Conservation (phyloP, 1,139 yeast species). For the Diutina rugosa region DNA sequence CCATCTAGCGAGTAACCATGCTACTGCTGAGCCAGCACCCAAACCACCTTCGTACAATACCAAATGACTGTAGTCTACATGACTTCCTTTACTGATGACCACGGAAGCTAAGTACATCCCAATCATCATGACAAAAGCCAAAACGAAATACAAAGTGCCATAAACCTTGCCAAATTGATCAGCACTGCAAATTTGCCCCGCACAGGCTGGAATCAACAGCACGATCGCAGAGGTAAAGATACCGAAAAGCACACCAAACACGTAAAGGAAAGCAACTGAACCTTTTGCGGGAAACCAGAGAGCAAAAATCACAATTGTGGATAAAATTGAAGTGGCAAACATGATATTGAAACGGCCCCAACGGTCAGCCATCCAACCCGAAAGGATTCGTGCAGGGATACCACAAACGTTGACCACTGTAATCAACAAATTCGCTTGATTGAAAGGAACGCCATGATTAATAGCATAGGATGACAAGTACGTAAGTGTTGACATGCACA, state of each 20-base stretch:
- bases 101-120: conserved; percentile 19
- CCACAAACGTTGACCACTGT: conserved; percentile 35
- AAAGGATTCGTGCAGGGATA: conserved; percentile 30
- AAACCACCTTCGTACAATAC: conserved; percentile 14
- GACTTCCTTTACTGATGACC: conserved; percentile 12
- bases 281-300: conserved; percentile 32
- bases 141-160: conserved; percentile 55
- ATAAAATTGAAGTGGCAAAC: conserved; percentile 23
- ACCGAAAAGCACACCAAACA: conserved; percentile 17
- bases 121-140: conserved; percentile 41
- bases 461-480: conserved; percentile 5
- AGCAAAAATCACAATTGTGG: conserved; percentile 26
- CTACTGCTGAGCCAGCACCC: neutral
- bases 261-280: conserved; percentile 9
- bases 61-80: conserved; percentile 11
- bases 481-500: conserved; percentile 25
- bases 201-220: conserved; percentile 17
- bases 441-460: conserved; percentile 3
- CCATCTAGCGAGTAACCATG: neutral
- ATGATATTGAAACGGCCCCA: conserved; percentile 42
- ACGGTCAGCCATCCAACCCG: conserved; percentile 36
- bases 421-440: conserved; percentile 9
- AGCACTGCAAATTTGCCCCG: conserved; percentile 50
- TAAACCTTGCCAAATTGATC: conserved; percentile 58
- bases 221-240: conserved; percentile 18